Percentiles rank a stretch among this genome's conserved stretches.
These are phyloP conservation scores for Dryas drummondii DNA, from an alignment of 306 rosid species.

Conservation along the genomic window DNA sequence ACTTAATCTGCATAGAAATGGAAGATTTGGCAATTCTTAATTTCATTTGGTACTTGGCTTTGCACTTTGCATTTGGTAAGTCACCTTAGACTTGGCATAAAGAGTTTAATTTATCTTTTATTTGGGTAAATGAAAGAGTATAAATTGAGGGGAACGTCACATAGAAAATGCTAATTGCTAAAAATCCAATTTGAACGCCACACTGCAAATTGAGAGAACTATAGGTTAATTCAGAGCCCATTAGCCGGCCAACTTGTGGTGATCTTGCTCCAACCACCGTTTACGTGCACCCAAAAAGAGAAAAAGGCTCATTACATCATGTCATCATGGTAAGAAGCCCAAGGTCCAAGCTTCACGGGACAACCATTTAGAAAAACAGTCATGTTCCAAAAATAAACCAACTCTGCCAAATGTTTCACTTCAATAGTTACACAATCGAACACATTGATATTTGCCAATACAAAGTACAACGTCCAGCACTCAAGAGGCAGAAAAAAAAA, in stretches of 20 bases:
- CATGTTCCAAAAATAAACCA: slow-evolving; percentile 3
- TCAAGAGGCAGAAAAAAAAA: slow-evolving; percentile 1
- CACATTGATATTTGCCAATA: not conserved
- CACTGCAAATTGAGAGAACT: too few species aligned
- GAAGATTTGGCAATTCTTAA: not conserved
- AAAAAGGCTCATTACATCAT: too few species aligned
- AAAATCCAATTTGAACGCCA: too few species aligned
- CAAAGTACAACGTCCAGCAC: slow-evolving; percentile 13
- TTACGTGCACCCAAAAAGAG: too few species aligned
- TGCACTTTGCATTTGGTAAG: not conserved
- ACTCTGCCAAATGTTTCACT: not conserved
- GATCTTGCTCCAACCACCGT: too few species aligned
- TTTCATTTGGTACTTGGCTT: not conserved
- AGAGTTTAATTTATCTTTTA: too few species aligned
- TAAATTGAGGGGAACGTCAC: not conserved
- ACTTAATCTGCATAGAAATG: not conserved
- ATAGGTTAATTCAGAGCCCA: not conserved
- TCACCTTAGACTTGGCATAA: too few species aligned
- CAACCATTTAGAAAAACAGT: too few species aligned
- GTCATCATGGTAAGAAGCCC: too few species aligned
- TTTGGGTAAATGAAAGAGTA: too few species aligned
- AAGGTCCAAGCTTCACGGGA: too few species aligned
- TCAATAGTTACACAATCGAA: slow-evolving; percentile 2
- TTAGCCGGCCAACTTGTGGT: not conserved
- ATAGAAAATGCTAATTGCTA: not conserved